Base-by-base conservation (phyloP, 192 early-diverging fungal species). In the Gaertneriomyces semiglobifer region DNA sequence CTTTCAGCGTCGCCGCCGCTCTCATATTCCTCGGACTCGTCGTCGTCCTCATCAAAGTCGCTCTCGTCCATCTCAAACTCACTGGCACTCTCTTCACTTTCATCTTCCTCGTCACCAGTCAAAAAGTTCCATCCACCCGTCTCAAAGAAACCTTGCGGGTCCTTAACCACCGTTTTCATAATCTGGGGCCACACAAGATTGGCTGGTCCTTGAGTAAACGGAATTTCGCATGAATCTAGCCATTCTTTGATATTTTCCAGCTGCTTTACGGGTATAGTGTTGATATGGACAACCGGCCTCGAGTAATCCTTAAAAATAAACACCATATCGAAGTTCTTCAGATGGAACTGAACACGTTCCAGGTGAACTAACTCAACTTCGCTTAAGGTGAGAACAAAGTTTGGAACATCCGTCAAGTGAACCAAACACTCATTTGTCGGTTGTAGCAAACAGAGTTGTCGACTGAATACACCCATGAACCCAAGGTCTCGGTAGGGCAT, bases 311-410 rank as follows among this genome's bases (percentile, higher is more conserved):
- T 95, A 82, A 92, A 95, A 5, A 97, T 86, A 80, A 97, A 92
- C 7, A 99, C 96, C 81, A 97, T 83, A 85, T 99, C 96, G 84
- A 99, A 99, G 78, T 95, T 96, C 82, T 94, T 93, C 42, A 97
- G 80, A 6, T 93, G 93, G 79, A 97, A 97, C 84, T 96, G 84
- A 54, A 99, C 91, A 68, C 97, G 90, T 82, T 99, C 97, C 62
- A 99, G 82, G 70, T 97, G 93, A 10, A 90, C 95, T 53, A 95
- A 81, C 79, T 98, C 94, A 14, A 99, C 90, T 58, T 99, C 97
- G 9, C 81, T 79, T 9, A 99, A 77, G 1, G 94, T 93, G 47
- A 96, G 82, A 12, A 96, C 88, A 43, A 95, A 75, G 79, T 92
- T 93, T 5, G 97, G 97, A 53, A 90, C 87, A 60, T 99, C 95